Evolutionary conservation across 2,329 filamentous ascomycete species (phyloP).

Genomic region (Penicillium sp.): DNA sequence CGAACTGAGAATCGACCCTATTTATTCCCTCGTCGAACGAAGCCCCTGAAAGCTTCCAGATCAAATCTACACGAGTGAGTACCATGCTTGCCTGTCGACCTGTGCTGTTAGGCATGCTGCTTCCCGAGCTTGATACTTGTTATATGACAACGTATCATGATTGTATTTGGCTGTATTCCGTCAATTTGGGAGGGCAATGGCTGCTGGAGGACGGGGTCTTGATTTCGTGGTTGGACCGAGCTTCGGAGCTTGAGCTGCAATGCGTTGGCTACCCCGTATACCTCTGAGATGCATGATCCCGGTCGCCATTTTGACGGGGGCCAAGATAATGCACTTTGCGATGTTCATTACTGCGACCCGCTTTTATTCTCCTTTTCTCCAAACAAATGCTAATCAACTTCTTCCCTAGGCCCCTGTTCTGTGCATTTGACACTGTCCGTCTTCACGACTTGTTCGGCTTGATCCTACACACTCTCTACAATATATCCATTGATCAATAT

Average conservation of each 20-base stretch:
- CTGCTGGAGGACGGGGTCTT: not conserved
- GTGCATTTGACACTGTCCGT: constrained; percentile 4
- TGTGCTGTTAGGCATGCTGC: not conserved
- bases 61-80: constrained; percentile 27
- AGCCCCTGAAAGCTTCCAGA: constrained; percentile 25
- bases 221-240: constrained; percentile 5
- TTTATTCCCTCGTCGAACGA: constrained; percentile 2
- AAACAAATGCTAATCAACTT: constrained; percentile 2
- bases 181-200: not conserved
- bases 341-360: not conserved
- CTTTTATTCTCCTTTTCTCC: not conserved
- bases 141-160: not conserved
- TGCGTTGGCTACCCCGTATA: constrained; percentile 3
- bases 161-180: not conserved
- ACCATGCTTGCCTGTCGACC: constrained; percentile 8
- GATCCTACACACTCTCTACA: not conserved
- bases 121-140: not conserved
- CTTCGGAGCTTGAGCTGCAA: constrained; percentile 10
- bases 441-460: constrained; percentile 1
- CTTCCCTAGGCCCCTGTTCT: constrained; percentile 14
- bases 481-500: constrained; percentile 31
- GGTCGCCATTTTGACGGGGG: not conserved
- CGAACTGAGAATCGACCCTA: constrained; percentile 20
- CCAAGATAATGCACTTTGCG: not conserved
- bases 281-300: constrained; percentile 6